Conservation (phyloP, 805 yeast genomes). For the Kodamaea hsintzibuensis region DNA sequence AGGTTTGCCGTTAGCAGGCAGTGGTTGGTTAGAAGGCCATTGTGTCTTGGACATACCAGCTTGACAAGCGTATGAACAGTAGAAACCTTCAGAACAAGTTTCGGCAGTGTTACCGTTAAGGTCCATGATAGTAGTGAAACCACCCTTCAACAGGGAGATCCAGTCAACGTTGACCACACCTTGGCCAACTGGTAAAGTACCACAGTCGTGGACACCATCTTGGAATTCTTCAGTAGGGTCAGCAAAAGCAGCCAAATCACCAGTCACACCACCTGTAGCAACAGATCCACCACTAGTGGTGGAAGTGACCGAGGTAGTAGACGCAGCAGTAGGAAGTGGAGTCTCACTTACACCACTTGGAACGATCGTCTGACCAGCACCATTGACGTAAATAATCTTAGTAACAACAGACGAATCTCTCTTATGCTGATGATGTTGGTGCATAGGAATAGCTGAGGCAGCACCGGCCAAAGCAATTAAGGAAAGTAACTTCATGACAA, state of each 20-base stretch:
- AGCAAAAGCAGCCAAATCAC: slow-evolving; percentile 52
- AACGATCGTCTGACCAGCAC: slow-evolving; percentile 23
- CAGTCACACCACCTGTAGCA: slow-evolving; percentile 39
- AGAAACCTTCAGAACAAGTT: slow-evolving; percentile 61
- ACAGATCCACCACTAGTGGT: slow-evolving; percentile 7
- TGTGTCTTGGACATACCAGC: slow-evolving; percentile 99
- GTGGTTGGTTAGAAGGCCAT: slow-evolving; percentile 71
- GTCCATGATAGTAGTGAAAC: slow-evolving; percentile 47
- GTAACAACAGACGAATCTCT: slow-evolving; percentile 39
- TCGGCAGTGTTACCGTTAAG: slow-evolving; percentile 49
- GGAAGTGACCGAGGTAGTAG: slow-evolving; percentile 6
- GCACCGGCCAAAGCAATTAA: slow-evolving; percentile 28
- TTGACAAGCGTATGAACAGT: slow-evolving; percentile 96
- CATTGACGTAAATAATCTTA: slow-evolving; percentile 35
- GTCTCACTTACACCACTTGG: slow-evolving; percentile 7
- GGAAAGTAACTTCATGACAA: slow-evolving; percentile 30
- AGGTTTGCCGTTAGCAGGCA: slow-evolving; percentile 42
- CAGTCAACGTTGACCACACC: slow-evolving; percentile 66
- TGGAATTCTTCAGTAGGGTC: slow-evolving; percentile 54
- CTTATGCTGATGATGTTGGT: slow-evolving; percentile 36
- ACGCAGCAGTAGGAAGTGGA: slow-evolving; percentile 8
- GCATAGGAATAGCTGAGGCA: slow-evolving; percentile 36
- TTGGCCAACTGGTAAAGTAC: slow-evolving; percentile 70
- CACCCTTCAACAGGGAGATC: slow-evolving; percentile 39
- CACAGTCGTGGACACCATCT: slow-evolving; percentile 73